Percentiles rank a stretch among this genome's conserved stretches.
Conservation (phyloP, 768 basidiomycete genomes). For the Basidioascus undulatus region DNA sequence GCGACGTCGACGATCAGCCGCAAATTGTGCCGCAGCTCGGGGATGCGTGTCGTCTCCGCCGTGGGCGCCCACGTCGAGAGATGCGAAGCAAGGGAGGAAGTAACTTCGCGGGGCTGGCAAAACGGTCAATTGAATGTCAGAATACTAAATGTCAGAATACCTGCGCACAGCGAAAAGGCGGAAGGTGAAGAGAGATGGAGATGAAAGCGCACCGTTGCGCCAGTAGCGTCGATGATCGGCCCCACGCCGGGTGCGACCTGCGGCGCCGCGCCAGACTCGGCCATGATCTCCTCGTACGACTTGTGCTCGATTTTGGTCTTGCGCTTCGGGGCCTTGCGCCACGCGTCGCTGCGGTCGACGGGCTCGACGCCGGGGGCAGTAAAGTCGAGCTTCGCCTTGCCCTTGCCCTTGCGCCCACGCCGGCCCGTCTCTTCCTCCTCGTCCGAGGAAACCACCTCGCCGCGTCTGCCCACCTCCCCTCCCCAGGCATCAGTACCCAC, state of each 20-base stretch:
- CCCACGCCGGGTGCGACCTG: slow-evolving; percentile 32
- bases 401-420: slow-evolving; percentile 21
- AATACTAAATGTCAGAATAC: background rate
- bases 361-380: no score
- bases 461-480: slow-evolving; percentile 2
- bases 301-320: slow-evolving; percentile 78
- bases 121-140: slow-evolving; percentile 3
- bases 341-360: slow-evolving; percentile 38
- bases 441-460: slow-evolving; percentile 29
- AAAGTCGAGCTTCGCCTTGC: slow-evolving; percentile 29
- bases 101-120: slow-evolving; percentile 54
- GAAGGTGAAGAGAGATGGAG: background rate
- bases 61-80: slow-evolving; percentile 55
- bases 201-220: slow-evolving; percentile 47
- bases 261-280: slow-evolving; percentile 40
- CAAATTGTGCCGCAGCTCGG: slow-evolving; percentile 91
- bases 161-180: background rate
- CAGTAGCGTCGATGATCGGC: slow-evolving; percentile 81
- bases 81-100: slow-evolving; percentile 57
- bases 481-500: background rate
- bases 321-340: slow-evolving; percentile 54
- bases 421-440: slow-evolving; percentile 18
- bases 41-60: slow-evolving; percentile 64
- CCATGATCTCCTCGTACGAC: slow-evolving; percentile 86
- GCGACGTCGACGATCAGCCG: slow-evolving; percentile 62